Base-by-base conservation (phyloP, 805 yeast genomes). In the Scheffersomyces lignosus region DNA sequence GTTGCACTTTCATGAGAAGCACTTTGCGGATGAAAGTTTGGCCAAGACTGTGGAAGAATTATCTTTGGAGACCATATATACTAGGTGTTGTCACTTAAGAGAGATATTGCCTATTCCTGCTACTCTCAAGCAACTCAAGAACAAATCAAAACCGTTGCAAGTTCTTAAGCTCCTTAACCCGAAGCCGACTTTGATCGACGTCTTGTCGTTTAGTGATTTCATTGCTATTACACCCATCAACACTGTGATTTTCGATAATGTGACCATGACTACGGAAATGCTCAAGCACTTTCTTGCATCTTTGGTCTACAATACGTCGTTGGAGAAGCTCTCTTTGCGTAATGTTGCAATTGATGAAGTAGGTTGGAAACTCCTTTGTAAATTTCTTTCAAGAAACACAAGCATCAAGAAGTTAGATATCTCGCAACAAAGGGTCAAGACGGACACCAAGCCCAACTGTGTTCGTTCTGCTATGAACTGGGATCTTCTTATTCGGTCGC, bases 161-260 rank as follows among this genome's bases (percentile, higher is more conserved):
- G 81, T 77, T 13, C 55, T 77, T 43, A 77, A 77, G 49, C 62
- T 77, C 59, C 60, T 77, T 40, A 77, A 77, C 46, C 82, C 83
- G 1, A 73, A 69, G 41, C 83, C 83, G 2, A 77, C 83, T 0
- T 56, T 77, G 31, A 75, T 77, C 40, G 83, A 77, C 52, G 70
- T 76, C 7, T 59, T 77, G 17, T 77, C 82, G 4, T 77, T 77
- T 48, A 66, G 78, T 40, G 83, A 77, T 47, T 77, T 77, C 48
- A 63, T 77, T 22, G 71, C 81, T 1, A 75, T 77, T 34, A 75
- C 77, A 0, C 81, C 80, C 4, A 68, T 77, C 27, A 64, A 73
- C 36, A 76, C 80, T 1, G 67, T 77, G 4, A 76, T 77, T 17
- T 76, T 77, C 45, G 83, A 77, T 52, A 77, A 77, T 48, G 82